Conservation (phyloP, 768 basidiomycete species). For the Rhizopogon vulgaris region DNA sequence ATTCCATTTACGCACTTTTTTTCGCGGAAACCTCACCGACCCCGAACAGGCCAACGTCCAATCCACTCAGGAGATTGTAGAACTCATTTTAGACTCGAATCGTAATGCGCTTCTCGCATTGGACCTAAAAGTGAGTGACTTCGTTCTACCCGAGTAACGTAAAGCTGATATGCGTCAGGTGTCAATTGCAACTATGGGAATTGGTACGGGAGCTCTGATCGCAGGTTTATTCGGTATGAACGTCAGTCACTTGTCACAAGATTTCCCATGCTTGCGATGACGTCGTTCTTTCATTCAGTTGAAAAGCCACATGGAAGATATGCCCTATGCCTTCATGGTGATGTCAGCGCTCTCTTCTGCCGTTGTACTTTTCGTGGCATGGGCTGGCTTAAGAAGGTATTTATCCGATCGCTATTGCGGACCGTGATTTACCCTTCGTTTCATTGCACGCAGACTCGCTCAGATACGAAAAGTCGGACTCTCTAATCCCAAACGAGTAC, state of each 20-base stretch:
- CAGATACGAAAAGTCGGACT: slow-evolving; percentile 42
- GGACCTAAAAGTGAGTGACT: slow-evolving; percentile 66
- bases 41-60: slow-evolving; percentile 77
- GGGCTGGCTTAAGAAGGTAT: slow-evolving; percentile 60
- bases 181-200: slow-evolving; percentile 91
- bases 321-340: slow-evolving; percentile 67
- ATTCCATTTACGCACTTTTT: slow-evolving; percentile 6
- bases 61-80: slow-evolving; percentile 97
- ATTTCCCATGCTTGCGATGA: background rate
- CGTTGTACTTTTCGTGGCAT: slow-evolving; percentile 56
- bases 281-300: slow-evolving; percentile 40
- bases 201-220: slow-evolving; percentile 84
- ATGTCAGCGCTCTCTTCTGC: slow-evolving; percentile 56
- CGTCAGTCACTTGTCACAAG: slow-evolving; percentile 40
- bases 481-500: slow-evolving; percentile 21
- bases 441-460: slow-evolving; percentile 27
- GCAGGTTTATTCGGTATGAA: slow-evolving; percentile 98
- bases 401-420: slow-evolving; percentile 8
- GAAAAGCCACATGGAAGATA: slow-evolving; percentile 64
- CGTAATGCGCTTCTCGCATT: slow-evolving; percentile 88
- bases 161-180: slow-evolving; percentile 38
- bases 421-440: slow-evolving; percentile 7
- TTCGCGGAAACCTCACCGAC: background rate
- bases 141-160: background rate
- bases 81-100: slow-evolving; percentile 93